Conservation (phyloP, 2,329 filamentous ascomycete species). For the Grosmannia clavigera region DNA sequence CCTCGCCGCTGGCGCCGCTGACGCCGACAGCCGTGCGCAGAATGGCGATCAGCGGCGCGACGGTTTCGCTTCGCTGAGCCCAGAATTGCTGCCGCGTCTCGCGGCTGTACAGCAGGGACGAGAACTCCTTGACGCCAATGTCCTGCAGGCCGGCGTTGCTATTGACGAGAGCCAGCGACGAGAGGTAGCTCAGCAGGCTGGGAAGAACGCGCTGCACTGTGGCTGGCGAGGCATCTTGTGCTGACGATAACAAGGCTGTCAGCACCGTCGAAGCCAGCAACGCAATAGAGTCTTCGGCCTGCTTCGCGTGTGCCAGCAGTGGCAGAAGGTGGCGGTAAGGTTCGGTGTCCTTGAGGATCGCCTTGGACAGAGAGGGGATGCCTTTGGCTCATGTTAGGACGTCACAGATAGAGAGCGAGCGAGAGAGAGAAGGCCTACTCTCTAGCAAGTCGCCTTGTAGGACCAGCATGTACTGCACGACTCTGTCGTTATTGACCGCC, state of each 20-base stretch:
- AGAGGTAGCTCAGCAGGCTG: slow-evolving; percentile 74
- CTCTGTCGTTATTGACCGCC: slow-evolving; percentile 74
- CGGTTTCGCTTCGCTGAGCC: slow-evolving; percentile 76
- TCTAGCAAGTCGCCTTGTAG: slow-evolving; percentile 78
- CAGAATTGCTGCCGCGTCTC: slow-evolving; percentile 75
- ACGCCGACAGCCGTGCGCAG: slow-evolving; percentile 66
- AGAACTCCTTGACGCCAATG: slow-evolving; percentile 88
- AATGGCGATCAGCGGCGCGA: slow-evolving; percentile 71
- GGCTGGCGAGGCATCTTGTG: slow-evolving; percentile 49
- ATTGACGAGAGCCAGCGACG: slow-evolving; percentile 70
- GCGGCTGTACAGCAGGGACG: slow-evolving; percentile 64
- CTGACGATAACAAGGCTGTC: slow-evolving; percentile 60
- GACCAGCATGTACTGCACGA: slow-evolving; percentile 90
- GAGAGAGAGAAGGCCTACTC: slow-evolving; percentile 37
- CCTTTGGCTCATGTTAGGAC: not conserved
- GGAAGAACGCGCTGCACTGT: slow-evolving; percentile 63
- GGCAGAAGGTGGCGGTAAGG: slow-evolving; percentile 77
- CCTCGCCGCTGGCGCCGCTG: slow-evolving; percentile 39
- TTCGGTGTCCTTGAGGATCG: slow-evolving; percentile 56
- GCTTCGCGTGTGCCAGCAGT: slow-evolving; percentile 68
- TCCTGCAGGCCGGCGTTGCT: slow-evolving; percentile 80
- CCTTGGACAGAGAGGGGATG: slow-evolving; percentile 57
- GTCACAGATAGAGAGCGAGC: not conserved
- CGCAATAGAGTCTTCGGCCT: slow-evolving; percentile 65
- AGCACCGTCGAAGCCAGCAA: slow-evolving; percentile 83